Evolutionary conservation across 2,329 filamentous ascomycete genomes (phyloP), one percentile per base, ranked within the genome.

Genomic region (Allantophomopsis cytisporea): DNA sequence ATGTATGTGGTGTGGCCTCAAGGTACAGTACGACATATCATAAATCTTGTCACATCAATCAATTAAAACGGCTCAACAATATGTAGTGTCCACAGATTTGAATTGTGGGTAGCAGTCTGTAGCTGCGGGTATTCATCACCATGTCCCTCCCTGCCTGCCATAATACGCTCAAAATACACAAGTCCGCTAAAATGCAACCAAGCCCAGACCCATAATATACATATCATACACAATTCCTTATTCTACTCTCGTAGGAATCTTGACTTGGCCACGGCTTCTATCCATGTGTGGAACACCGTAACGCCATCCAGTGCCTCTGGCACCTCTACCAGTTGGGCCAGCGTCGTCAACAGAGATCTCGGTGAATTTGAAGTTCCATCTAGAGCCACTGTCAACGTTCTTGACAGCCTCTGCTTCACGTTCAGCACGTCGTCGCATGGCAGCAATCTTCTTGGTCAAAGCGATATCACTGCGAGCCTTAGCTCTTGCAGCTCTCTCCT

Each of bases 281-380:
- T 83, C 78, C 51, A 73, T 65, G 45, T 66, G 63, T 10, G 78
- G 77, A 43, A 67, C 68, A 43, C 78, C 78, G 48, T 83, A 83
- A 43, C 74, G 63, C 68, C 69, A 76, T 15, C 78, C 78, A 2
- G 72, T 65, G 11, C 62, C 74, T 18, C 55, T 58, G 30, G 60
- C 58, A 4, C 66, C 61, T 43, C 69, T 65, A 16, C 76, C 76
- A 37, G 66, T 58, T 16, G 56, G 60, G 23, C 76, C 76, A 2
- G 68, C 71, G 40, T 65, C 61, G 38, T 80, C 71, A 5, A 69
- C 67, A 49, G 71, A 70, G 48, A 73, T 63, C 45, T 74, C 61
- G 52, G 69, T 69, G 54, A 81, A 73, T n/a, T 73, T 64, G 56
- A 78, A 80, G 55, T 79, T 69, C 56, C 69, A 76, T 39, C 75